These are phyloP conservation scores for Aspergillus sp. DNA, from an alignment of 2,329 filamentous ascomycete species.

Conservation along the genomic window DNA sequence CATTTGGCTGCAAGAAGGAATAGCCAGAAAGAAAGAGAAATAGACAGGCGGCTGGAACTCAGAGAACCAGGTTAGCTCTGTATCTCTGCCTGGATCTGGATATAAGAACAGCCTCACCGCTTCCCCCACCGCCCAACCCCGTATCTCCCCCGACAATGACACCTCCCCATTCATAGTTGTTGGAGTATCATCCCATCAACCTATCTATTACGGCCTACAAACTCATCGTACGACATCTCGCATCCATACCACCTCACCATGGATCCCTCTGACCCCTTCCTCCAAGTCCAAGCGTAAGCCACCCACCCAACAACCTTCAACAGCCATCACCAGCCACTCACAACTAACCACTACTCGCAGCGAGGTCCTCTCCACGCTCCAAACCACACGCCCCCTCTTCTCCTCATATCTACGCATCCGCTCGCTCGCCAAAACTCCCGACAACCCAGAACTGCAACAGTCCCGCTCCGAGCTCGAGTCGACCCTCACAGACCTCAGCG, in stretches of 20 bases:
- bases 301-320: constrained; percentile 1
- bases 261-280: constrained; percentile 44
- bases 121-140: constrained; percentile 1
- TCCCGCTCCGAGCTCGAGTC: constrained; percentile 72
- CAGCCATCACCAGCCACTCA: background rate
- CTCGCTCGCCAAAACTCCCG: constrained; percentile 68
- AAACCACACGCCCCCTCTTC: constrained; percentile 80
- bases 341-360: constrained; percentile 47
- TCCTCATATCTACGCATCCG: constrained; percentile 94
- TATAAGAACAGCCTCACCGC: background rate
- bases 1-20: too few species aligned
- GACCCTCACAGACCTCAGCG: constrained; percentile 69
- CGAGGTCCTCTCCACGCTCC: constrained; percentile 82
- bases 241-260: constrained; percentile 16
- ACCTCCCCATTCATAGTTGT: too few species aligned
- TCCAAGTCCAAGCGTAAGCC: constrained; percentile 47
- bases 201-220: too few species aligned
- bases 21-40: too few species aligned
- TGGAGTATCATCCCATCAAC: too few species aligned
- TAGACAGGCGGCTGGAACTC: too few species aligned
- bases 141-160: too few species aligned
- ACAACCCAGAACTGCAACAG: constrained; percentile 67
- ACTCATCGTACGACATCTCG: background rate
- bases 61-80: too few species aligned
- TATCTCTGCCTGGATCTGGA: background rate